Conservation (phyloP, 2,329 filamentous ascomycete genomes). For the Furcasterigmium sp. region DNA sequence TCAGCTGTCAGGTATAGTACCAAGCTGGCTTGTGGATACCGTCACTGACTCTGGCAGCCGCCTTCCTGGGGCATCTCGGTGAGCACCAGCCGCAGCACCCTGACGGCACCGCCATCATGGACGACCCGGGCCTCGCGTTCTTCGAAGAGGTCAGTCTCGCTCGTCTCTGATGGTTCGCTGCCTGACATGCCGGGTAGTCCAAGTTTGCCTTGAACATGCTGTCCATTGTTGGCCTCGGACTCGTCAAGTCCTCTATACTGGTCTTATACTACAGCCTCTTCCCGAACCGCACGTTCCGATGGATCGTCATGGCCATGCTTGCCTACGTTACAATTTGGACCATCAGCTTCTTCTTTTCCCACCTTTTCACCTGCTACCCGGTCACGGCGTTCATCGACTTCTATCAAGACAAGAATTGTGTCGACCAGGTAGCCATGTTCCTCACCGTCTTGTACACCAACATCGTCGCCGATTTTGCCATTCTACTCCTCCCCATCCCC, state of each 20-base stretch:
- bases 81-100: conserved; percentile 9
- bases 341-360: conserved; percentile 18
- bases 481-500: conserved; percentile 19
- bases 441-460: conserved; percentile 15
- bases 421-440: conserved; percentile 15
- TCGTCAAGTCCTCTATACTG: conserved; percentile 26
- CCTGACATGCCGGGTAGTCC: not conserved
- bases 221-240: conserved; percentile 24
- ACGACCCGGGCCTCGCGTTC: conserved; percentile 9
- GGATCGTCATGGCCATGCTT: conserved; percentile 17
- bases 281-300: conserved; percentile 18
- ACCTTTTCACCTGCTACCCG: conserved; percentile 19
- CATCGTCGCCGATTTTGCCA: conserved; percentile 16
- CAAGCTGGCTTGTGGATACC: too few relatives aligned
- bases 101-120: conserved; percentile 8
- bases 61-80: conserved; percentile 6
- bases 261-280: conserved; percentile 27
- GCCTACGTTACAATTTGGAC: conserved; percentile 16
- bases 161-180: not conserved
- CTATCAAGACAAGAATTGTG: conserved; percentile 17
- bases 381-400: conserved; percentile 17
- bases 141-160: conserved; percentile 6
- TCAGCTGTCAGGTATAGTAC: conserved; percentile 7
- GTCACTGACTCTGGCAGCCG: not conserved
- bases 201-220: conserved; percentile 12